Evolutionary conservation across 2,329 filamentous ascomycete species (phyloP), one percentile per base, ranked within the genome.

Genomic region (Epichloe glyceriae): DNA sequence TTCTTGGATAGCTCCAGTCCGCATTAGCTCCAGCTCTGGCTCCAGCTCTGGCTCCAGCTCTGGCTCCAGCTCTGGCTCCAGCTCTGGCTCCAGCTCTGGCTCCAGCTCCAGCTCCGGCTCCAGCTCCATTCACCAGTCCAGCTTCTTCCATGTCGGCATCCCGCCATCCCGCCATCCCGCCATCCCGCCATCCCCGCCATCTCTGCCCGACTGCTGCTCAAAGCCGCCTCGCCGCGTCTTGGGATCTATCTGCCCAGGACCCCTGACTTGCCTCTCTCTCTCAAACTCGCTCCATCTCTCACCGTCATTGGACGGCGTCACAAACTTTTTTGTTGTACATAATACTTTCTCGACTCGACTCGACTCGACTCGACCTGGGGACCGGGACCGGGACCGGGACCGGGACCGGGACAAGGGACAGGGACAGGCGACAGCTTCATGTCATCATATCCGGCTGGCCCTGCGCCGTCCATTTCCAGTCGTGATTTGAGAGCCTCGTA

Each of bases 191-290:
- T n/a, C n/a, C 46, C 34, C 26, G 46, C 20, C n/a, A 42, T 52
- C 50, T 44, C 52, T 55, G 51, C 56, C 57, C 56, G 58, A 55
- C 56, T 52, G 52, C 49, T 52, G 50, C 50, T 53, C 48, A 48
- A 38, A n/a, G 40, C 41, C 46, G 50, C 48, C 50, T 55, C 45
- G 47, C 50, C 40, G 43, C 47, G 40, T 33, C 37, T 48, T 47
- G 44, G 47, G 46, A 41, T 52, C 54, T 51, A 41, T 52, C 54
- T 51, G 50, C 43, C 20, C 50, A 55, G 52, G 26, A 39, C 50
- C 40, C 6, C 30, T 19, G 19, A 22, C 17, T 40, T 40, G 46
- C 37, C 50, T 45, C 14, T n/a, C 43, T 45, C 33, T 33, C 33
- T 14, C 46, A 52, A 48, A 50, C 37, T 46, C 40, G 42, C 46